Evolutionary conservation across 2,329 filamentous ascomycete species (phyloP), one percentile per base, ranked within the genome.

Genomic region (Rutstroemia sp.): DNA sequence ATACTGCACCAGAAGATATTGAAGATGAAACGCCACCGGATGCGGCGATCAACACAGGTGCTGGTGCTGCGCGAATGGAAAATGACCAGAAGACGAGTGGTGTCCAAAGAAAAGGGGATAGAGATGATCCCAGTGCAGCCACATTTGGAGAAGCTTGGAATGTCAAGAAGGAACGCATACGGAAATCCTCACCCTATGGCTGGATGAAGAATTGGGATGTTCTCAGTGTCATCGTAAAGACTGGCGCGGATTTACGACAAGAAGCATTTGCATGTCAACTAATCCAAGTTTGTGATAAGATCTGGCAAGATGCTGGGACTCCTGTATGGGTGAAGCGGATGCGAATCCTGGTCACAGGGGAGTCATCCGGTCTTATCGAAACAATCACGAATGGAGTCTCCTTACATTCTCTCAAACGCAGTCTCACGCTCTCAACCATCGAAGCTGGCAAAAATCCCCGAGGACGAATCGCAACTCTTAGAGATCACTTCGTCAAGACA

Each of bases 191-290:
- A 0, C 89, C 89, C 0, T 94, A 92, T 67, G 89, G 89, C 9
- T 90, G 87, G 83, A 89, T 91, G 84, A 89, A 89, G 73, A 92
- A 91, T 67, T 94, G 89, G 89, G 89, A 94, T 66, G 78, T 94
- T 23, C 78, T 94, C 60, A 92, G 87, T 67, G 88, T 94, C 58
- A 94, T 94, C 67, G 86, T 94, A 64, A 94, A 94, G 75, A 94
- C 89, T 10, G 88, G 89, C 2, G 87, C 87, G 2, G 88, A 94
- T 71, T 74, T 94, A 59, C 80, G 89, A 51, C 89, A 94, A 73
- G 89, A 94, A 72, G 88, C 89, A 0, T 94, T 94, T 70, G 89
- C 89, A 6, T 92, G 88, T 69, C 89, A 94, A 72, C 79, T 94
- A 46, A 94, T 94, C 63, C 78, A 83, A 57, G 86, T 91, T 12